Conservation (phyloP, 31 red algal genomes). For the Asparagopsis taxiformis region DNA sequence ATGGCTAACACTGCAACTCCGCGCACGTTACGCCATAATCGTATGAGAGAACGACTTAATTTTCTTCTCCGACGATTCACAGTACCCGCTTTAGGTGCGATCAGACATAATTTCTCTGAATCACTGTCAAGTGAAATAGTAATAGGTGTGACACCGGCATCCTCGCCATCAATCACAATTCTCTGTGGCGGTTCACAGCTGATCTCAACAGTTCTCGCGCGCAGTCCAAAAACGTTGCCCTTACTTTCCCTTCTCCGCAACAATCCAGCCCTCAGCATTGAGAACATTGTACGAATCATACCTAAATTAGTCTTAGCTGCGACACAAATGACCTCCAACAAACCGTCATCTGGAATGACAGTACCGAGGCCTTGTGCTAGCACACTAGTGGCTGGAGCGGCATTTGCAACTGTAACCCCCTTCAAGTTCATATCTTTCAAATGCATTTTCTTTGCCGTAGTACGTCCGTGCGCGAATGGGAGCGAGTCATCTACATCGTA, state of each 20-base stretch:
- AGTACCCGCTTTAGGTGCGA: slow-evolving; percentile 45
- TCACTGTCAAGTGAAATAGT: background rate
- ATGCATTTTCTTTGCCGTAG: slow-evolving; percentile 10
- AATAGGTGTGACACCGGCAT: slow-evolving; percentile 31
- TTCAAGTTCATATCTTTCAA: slow-evolving; percentile 20
- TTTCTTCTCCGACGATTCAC: slow-evolving; percentile 31
- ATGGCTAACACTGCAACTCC: slow-evolving; percentile 36
- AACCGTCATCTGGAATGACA: slow-evolving; percentile 54
- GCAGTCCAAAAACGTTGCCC: slow-evolving; percentile 45
- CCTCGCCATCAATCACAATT: slow-evolving; percentile 71
- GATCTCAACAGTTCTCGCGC: slow-evolving; percentile 52
- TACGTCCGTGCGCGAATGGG: slow-evolving; percentile 17
- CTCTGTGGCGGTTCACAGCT: slow-evolving; percentile 56
- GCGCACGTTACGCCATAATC: slow-evolving; percentile 55
- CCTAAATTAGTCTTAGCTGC: slow-evolving; percentile 2
- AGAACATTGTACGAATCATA: slow-evolving; percentile 35
- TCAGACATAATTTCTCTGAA: slow-evolving; percentile 17
- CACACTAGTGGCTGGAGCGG: slow-evolving; percentile 59
- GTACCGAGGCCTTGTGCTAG: slow-evolving; percentile 66
- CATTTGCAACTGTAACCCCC: slow-evolving; percentile 68
- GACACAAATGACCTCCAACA: slow-evolving; percentile 60
- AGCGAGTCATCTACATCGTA: slow-evolving; percentile 20
- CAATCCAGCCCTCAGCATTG: slow-evolving; percentile 38
- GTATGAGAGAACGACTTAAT: slow-evolving; percentile 32
- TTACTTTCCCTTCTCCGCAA: slow-evolving; percentile 17